Percentiles rank a stretch among this genome's conserved stretches.
phyloP scores from a whole-genome alignment of 192 early-diverging fungal species.

The Dissophora ornata region DNA sequence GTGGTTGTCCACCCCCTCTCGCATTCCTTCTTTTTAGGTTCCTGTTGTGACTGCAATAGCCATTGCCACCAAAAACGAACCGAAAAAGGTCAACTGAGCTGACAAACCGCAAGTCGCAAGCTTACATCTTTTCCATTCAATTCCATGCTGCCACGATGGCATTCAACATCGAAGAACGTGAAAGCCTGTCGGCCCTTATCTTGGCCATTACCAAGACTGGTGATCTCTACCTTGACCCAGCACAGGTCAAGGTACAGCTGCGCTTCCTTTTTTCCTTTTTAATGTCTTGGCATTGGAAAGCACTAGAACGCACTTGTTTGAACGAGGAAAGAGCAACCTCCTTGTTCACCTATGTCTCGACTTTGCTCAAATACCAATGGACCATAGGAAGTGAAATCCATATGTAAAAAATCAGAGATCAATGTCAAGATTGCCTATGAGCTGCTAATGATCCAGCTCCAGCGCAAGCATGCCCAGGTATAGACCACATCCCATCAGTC shows the following conservation, averaged over 20 bases:
- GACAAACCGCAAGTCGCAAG: not conserved
- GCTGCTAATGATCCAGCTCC: constrained; percentile 55
- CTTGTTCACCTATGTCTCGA: not conserved
- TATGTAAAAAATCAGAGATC: constrained; percentile 58
- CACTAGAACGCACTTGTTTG: not conserved
- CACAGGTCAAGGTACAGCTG: constrained; percentile 38
- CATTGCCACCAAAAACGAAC: constrained; percentile 26
- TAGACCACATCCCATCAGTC: too few relatives aligned
- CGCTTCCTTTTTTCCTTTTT: not conserved
- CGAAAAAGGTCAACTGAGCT: not conserved
- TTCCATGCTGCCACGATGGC: constrained; percentile 27
- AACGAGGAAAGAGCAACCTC: too few relatives aligned
- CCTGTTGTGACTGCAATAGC: too few relatives aligned
- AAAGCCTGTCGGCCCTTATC: constrained; percentile 31
- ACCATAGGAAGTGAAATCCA: constrained; percentile 51
- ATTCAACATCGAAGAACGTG: constrained; percentile 27
- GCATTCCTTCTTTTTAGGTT: too few relatives aligned
- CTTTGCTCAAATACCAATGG: constrained; percentile 28
- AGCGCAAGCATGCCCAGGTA: constrained; percentile 66
- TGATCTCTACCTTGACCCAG: constrained; percentile 47
- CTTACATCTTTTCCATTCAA: constrained; percentile 6
- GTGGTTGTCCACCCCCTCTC: too few relatives aligned
- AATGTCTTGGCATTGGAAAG: not conserved
- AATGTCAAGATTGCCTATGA: constrained; percentile 54
- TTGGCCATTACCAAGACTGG: constrained; percentile 39